Evolutionary conservation across 768 basidiomycete genomes (phyloP), one percentile per base, ranked within the genome.

Genomic region (Leccinum pellstonianum): DNA sequence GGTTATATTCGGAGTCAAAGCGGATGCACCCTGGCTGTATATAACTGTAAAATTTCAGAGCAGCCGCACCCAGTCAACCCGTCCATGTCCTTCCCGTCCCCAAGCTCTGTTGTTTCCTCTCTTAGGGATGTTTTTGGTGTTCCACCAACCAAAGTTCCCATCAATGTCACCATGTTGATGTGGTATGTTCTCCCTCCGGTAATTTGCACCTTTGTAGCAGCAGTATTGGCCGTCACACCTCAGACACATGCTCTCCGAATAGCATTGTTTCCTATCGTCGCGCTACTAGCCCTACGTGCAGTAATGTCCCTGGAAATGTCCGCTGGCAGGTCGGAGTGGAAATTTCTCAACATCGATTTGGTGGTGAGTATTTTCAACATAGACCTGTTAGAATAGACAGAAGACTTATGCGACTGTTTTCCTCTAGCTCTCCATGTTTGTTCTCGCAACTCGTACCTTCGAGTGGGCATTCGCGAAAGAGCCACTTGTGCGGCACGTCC

Each of bases 221-320:
- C 84, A 10, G 64, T 80, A 46, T 77, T 86, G 52, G 81, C 82
- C 5, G 65, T 81, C 25, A 67, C 77, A 3, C 81, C 82, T 0
- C 67, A 74, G 15, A 84, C 83, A 0, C 75, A 75, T 27, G 50
- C 64, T 4, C 60, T 78, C 37, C 80, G 84, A 29, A 60, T 83
- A 51, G 79, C 78, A 3, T 58, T 85, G 25, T 73, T 83, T 35
- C 82, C 83, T 3, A 57, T 83, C 46, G 75, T 80, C 0, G 66
- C 80, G 4, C 77, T 76, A 68, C 62, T 74, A 10, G 71, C 79
- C 4, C 80, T 79, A 56, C 76, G 78, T 31, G 78, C 78, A 3
- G 71, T 74, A 3, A 0, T 53, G 31, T 64, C 53, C 3, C 23
- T 68, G 56, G 64, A 69, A 5, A n/a, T 64, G 25, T 63, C 63